A percentile compares a stretch with the other conserved stretches of the same genome.
Evolutionary conservation across 2,329 filamentous ascomycete species (phyloP).

Genomic region (Penicillium expansum): DNA sequence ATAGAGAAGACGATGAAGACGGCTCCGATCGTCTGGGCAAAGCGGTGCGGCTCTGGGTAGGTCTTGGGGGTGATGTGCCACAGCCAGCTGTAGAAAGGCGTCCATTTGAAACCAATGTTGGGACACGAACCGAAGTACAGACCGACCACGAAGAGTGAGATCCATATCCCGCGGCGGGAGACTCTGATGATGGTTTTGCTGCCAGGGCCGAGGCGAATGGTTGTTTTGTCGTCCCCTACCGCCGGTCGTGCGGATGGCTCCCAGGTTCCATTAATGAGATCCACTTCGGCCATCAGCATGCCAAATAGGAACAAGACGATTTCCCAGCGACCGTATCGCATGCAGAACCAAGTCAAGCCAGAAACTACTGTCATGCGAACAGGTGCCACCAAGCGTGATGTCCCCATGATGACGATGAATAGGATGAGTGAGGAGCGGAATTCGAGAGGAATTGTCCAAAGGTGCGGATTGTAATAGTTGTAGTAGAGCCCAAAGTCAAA

Average conservation of each 20-base stretch:
- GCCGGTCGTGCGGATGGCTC: slow-evolving; percentile 17
- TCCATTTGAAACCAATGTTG: slow-evolving; percentile 40
- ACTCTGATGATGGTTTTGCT: slow-evolving; percentile 22
- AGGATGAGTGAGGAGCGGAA: slow-evolving; percentile 47
- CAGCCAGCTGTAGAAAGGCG: slow-evolving; percentile 44
- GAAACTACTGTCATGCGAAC: slow-evolving; percentile 37
- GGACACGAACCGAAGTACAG: slow-evolving; percentile 46
- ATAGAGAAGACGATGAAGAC: slow-evolving; percentile 44
- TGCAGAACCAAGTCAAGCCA: slow-evolving; percentile 39
- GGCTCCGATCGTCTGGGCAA: slow-evolving; percentile 45
- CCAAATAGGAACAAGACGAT: slow-evolving; percentile 43
- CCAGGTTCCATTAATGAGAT: slow-evolving; percentile 42
- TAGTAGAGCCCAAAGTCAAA: slow-evolving; percentile 42
- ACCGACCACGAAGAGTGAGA: slow-evolving; percentile 38
- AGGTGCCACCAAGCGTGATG: slow-evolving; percentile 35
- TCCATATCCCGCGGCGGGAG: slow-evolving; percentile 36
- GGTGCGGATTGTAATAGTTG: slow-evolving; percentile 47
- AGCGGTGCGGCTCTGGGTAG: slow-evolving; percentile 45
- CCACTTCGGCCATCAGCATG: slow-evolving; percentile 45
- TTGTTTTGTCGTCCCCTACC: slow-evolving; percentile 18
- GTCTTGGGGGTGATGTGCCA: slow-evolving; percentile 39
- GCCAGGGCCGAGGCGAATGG: slow-evolving; percentile 14
- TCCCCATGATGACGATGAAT: slow-evolving; percentile 42
- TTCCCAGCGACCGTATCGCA: slow-evolving; percentile 46
- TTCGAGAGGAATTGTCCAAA: slow-evolving; percentile 49